phyloP scores from a whole-genome alignment of 2,329 filamentous ascomycete species.

The Botrytis aclada region DNA sequence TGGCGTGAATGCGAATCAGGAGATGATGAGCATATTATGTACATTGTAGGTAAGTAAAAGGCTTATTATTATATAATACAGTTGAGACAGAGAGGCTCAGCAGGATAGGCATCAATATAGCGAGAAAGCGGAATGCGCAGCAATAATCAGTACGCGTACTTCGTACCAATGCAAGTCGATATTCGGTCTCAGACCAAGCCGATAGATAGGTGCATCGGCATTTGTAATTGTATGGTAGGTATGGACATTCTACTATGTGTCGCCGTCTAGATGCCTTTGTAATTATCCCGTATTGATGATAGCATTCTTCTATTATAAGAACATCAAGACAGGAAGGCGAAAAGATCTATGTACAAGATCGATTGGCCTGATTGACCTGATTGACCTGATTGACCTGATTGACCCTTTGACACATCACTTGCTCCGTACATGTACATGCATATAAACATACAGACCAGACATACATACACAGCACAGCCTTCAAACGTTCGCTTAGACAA shows the following conservation, averaged over 20 bases:
- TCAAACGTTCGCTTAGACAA: background rate
- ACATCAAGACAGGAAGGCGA: background rate
- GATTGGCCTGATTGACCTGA: too few relatives aligned
- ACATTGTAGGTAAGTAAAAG: background rate
- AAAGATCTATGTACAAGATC: background rate
- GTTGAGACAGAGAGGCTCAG: background rate
- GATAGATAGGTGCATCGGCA: background rate
- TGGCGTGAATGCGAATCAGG: background rate
- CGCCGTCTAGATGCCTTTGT: background rate
- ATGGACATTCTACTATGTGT: background rate
- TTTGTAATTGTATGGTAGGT: background rate
- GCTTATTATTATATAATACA: background rate
- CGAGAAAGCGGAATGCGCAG: background rate
- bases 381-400: background rate
- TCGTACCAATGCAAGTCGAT: background rate
- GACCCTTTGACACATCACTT: background rate
- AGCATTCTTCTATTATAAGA: background rate
- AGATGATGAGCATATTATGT: background rate
- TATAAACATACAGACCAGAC: background rate
- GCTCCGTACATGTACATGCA: background rate
- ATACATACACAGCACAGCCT: background rate
- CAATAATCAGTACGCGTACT: background rate
- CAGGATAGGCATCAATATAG: background rate
- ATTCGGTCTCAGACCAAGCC: background rate
- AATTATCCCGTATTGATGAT: background rate